Percentiles rank a stretch among this genome's conserved stretches.
phyloP scores from a whole-genome alignment of 352 stramenopile genomes.

The Globisporangium cystogenes region DNA sequence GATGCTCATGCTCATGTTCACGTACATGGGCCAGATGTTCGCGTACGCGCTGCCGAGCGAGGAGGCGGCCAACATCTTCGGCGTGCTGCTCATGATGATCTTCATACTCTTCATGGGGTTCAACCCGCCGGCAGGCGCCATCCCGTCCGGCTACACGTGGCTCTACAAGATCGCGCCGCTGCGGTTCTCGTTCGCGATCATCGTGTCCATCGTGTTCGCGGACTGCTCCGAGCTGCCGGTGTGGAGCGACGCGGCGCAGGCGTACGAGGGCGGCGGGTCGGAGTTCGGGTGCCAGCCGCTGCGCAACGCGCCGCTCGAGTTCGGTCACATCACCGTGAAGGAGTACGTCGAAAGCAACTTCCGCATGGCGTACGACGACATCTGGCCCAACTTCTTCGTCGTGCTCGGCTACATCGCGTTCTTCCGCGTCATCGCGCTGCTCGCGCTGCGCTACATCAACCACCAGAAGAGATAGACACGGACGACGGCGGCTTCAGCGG shows the following conservation, averaged over 20 bases:
- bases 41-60: constrained; percentile 30
- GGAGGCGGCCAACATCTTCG: constrained; percentile 20
- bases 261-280: too few species aligned
- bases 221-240: constrained; percentile 1
- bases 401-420: not conserved
- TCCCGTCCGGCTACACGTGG: constrained; percentile 16
- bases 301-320: not conserved
- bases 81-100: constrained; percentile 25
- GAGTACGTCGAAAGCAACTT: constrained; percentile 17
- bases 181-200: not conserved
- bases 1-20: constrained; percentile 38
- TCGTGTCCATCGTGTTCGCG: too few species aligned
- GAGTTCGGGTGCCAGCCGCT: too few species aligned
- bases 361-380: constrained; percentile 2
- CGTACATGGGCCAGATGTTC: constrained; percentile 68
- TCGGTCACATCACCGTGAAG: constrained; percentile 8
- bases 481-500: not conserved
- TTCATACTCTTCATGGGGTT: constrained; percentile 42
- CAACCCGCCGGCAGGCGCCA: constrained; percentile 19
- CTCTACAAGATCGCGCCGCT: not conserved
- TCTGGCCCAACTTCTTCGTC: not conserved
- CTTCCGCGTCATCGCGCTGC: not conserved
- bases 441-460: constrained; percentile 1
- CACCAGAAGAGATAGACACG: constrained; percentile 4
- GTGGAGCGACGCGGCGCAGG: too few species aligned